Evolutionary conservation across 257 asterid species (phyloP).

Genomic region (Eustoma russellianum): DNA sequence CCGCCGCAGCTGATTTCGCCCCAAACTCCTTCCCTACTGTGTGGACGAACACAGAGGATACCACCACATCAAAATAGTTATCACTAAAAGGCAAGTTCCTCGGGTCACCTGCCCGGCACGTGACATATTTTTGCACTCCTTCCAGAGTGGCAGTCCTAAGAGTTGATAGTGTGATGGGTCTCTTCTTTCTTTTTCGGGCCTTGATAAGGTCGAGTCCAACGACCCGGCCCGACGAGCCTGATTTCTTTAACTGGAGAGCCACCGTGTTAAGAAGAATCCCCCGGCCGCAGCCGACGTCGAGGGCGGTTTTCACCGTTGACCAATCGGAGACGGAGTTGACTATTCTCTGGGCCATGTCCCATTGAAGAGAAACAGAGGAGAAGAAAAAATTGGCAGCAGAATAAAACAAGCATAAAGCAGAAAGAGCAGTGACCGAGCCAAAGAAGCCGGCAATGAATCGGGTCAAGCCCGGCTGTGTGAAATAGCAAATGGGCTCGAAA

Average conservation of each 20-base stretch:
- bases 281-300: slow-evolving; percentile 92
- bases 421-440: slow-evolving; percentile 78
- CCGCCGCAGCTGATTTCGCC: slow-evolving; percentile 70
- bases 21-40: slow-evolving; percentile 88
- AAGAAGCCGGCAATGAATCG: slow-evolving; percentile 80
- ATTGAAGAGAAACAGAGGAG: slow-evolving; percentile 79
- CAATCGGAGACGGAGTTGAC: slow-evolving; percentile 73
- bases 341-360: slow-evolving; percentile 93
- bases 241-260: slow-evolving; percentile 80
- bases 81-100: slow-evolving; percentile 72
- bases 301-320: slow-evolving; percentile 80
- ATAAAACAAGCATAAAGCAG: slow-evolving; percentile 79
- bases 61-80: slow-evolving; percentile 85
- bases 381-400: slow-evolving; percentile 74
- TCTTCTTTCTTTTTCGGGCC: background rate
- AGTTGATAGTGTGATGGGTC: slow-evolving; percentile 37
- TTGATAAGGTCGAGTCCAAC: slow-evolving; percentile 60
- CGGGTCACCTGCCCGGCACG: slow-evolving; percentile 93
- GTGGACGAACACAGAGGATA: slow-evolving; percentile 82
- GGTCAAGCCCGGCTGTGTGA: slow-evolving; percentile 55
- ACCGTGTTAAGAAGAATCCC: slow-evolving; percentile 88
- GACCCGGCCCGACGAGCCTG: slow-evolving; percentile 87
- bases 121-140: slow-evolving; percentile 91
- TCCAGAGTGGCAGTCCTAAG: slow-evolving; percentile 71
- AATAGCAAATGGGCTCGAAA: slow-evolving; percentile 64